Conservation (phyloP, 495 filamentous ascomycete genomes). For the Cairneyella variabilis region DNA sequence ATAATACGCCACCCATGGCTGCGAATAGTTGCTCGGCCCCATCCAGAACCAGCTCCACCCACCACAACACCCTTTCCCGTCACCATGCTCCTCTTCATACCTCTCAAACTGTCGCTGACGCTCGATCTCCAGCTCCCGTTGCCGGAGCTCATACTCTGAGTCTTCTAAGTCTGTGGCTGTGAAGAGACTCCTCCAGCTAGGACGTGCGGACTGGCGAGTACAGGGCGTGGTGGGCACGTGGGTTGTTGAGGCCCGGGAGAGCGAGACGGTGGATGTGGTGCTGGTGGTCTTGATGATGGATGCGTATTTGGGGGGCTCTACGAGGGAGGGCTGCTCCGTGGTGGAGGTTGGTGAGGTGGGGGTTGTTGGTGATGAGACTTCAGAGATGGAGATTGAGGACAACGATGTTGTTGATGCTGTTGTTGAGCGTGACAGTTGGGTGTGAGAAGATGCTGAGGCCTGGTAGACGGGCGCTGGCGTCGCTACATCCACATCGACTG, state of each 20-base stretch:
- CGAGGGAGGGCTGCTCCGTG: too few relatives aligned
- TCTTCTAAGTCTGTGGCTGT: not conserved
- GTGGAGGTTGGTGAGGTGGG: not conserved
- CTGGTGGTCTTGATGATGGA: not conserved
- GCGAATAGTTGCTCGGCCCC: not conserved
- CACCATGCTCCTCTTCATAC: constrained; percentile 1
- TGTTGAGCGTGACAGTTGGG: not conserved
- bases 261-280: not conserved
- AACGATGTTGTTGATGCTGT: not conserved
- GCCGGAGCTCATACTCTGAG: not conserved
- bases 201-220: not conserved
- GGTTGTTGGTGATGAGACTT: not conserved
- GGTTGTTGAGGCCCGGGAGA: not conserved
- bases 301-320: not conserved
- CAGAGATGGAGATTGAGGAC: not conserved
- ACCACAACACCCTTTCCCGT: constrained; percentile 9
- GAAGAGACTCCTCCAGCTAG: not conserved
- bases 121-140: not conserved
- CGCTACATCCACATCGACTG: too few relatives aligned
- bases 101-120: constrained; percentile 1
- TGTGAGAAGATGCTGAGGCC: not conserved
- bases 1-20: not conserved
- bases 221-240: too few relatives aligned
- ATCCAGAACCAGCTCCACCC: constrained; percentile 17
- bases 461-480: constrained; percentile 1